Base-by-base conservation (phyloP, 2,329 filamentous ascomycete genomes). In the Monilinia fructicola region DNA sequence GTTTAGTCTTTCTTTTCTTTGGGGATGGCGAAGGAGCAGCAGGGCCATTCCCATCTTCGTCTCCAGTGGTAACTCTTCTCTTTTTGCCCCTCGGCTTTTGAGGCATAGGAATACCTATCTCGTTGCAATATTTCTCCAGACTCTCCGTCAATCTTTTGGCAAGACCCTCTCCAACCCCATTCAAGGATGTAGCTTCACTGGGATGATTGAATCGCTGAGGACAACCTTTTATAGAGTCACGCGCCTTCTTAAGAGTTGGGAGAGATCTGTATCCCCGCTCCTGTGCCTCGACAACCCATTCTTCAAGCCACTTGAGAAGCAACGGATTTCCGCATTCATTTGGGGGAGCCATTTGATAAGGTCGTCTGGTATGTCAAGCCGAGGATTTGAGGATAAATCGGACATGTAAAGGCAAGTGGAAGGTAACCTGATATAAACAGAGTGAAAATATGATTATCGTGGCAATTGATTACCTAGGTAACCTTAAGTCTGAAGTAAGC, bases 191-290 rank as follows among this genome's bases (percentile, higher is more conserved):
- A 1, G 91, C 85, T 78, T 93, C 85, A 7, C 87, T 87, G 2
- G 91, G 91, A 75, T 95, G 91, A 23, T 73, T 80, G 48, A 76
- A 74, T n/a, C 65, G 78, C 50, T 92, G 79, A 0, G 91, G 91
- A 70, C 90, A 93, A 16, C 85, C 85, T 77, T 88, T 91, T 76
- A 95, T 85, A 2, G 91, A 90, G 67, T 91, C 84, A 74, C 92
- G 92, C 0, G 91, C 91, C 72, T 89, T 87, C 21, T 50, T 59
- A 5, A 65, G 12, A 21, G 54, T 53, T 2, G 54, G 35, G 26
- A 65, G 64, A 38, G 54, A 60, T 70, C 86, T 90, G 77, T 93
- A 94, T 28, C 89, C 89, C 75, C 91, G 92, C 23, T 91, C 86
- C 59, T 84, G 82, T 16, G 90, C 90, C 52, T 84, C 76, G 54